Base-by-base conservation (phyloP, 305 asterid species). In the Withania somnifera region DNA sequence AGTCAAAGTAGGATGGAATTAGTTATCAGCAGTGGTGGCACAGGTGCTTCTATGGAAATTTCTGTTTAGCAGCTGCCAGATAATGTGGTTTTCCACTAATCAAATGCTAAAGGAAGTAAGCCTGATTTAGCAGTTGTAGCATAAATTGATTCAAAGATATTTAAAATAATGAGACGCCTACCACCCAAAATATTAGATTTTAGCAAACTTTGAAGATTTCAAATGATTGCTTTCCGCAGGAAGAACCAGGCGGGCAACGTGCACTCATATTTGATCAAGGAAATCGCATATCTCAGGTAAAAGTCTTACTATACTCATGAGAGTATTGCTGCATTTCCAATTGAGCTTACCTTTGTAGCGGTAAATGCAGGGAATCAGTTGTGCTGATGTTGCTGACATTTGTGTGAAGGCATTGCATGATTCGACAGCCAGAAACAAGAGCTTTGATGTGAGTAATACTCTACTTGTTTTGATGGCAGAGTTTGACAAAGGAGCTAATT, bases 231-330 rank as follows among this genome's bases (percentile, higher is more conserved):
- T 53, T 86, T 76, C 84, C 84, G 78, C 89, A 95, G 99, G 99
- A 95, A 91, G 99, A 95, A 87, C 99, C 99, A 0, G 99, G 99
- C 52, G 98, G 99, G 20, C 99, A 95, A 83, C 95, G 99, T 60
- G 99, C 99, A 40, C 94, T 95, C 73, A 89, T 95, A 82, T 95
- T 95, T 32, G 98, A 95, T 88, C 99, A 95, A 89, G 99, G 99
- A 87, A 95, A 95, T 89, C 89, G 99, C 60, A 93, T 95, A 87
- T 92, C 98, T 66, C 99, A 94, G 97, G 99, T 92, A 66, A 67
- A 87, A 77, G 75, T 63, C 22, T 24, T 17, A 56, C 47, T 60
- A 34, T 79, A 40, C 79, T 60, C 57, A 85, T 42, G 42, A 6
- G 54, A 77, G 14, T 26, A 11, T 20, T 80, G 24, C 17, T 22